Evolutionary conservation across 192 early-diverging fungal species (phyloP), one percentile per base, ranked within the genome.

Genomic region (Thoreauomyces humboldtii): DNA sequence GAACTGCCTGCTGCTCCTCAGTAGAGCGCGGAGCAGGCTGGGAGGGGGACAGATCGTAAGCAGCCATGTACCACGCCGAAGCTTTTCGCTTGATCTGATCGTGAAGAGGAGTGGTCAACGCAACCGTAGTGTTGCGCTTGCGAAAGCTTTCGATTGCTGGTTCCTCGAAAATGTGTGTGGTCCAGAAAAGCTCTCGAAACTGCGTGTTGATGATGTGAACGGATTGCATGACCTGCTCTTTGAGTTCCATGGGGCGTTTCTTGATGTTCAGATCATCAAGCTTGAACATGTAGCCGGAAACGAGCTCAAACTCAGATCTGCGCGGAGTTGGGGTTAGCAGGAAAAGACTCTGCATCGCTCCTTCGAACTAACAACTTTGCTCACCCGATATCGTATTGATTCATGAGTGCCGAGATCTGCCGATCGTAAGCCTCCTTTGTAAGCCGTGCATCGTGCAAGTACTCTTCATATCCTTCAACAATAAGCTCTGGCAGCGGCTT

Each of bases 21-120:
- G n/a, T n/a, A n/a, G n/a, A n/a, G n/a, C n/a, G n/a, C n/a, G n/a
- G n/a, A n/a, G n/a, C n/a, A n/a, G n/a, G n/a, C n/a, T n/a, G n/a
- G n/a, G n/a, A n/a, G 1, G 72, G 56, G 52, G n/a, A n/a, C n/a
- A 82, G 77, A 6, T 63, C 62, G 65, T 91, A 91, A 1, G 84
- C 85, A 12, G 81, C 89, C 34, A 85, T 80, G 50, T 91, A 89
- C 89, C 89, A 91, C 0, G 89, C 86, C 22, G 71, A 71, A 9
- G 73, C 73, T 46, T 73, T 73, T 36, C 36, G 41, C 9, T 29
- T 4, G 24, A 73, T 46, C 27, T 22, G 27, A n/a, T 64, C 46
- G 6, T 59, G 53, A 19, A 69, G 24, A 17, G 9, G 17, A 21
- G 59, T 71, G 32, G 81, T 74, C 32, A 28, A 32, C 27, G 53